phyloP scores from a whole-genome alignment of 2,329 filamentous ascomycete species.

The Albophoma yamanashiensis region DNA sequence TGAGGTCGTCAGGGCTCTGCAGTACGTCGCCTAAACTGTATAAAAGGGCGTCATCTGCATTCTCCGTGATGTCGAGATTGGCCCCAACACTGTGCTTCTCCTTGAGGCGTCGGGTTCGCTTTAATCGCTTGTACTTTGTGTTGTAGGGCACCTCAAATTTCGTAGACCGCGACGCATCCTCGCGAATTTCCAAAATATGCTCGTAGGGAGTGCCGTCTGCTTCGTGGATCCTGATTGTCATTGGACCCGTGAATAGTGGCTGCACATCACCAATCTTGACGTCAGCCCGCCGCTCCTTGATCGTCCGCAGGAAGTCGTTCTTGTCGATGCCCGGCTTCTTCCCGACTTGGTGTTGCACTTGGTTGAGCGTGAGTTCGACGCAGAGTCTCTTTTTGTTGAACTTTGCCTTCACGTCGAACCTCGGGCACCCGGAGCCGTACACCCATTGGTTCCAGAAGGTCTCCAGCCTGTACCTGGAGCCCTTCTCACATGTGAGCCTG shows the following conservation, averaged over 20 bases:
- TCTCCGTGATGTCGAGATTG: constrained; percentile 49
- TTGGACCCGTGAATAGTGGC: constrained; percentile 83
- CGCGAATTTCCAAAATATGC: constrained; percentile 92
- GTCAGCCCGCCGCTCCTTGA: constrained; percentile 65
- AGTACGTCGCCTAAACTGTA: constrained; percentile 91
- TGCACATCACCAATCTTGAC: constrained; percentile 61
- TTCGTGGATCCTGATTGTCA: constrained; percentile 97
- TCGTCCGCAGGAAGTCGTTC: constrained; percentile 69
- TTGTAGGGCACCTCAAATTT: constrained; percentile 97
- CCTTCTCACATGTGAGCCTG: constrained; percentile 74
- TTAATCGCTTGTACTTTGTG: constrained; percentile 96
- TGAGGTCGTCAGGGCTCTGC: constrained; percentile 68
- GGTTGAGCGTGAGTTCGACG: constrained; percentile 81
- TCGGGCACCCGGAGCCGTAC: constrained; percentile 75
- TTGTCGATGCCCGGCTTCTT: constrained; percentile 47
- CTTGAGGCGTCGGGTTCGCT: constrained; percentile 74
- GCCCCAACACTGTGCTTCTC: constrained; percentile 51
- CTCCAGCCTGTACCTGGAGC: constrained; percentile 77
- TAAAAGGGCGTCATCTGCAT: constrained; percentile 70
- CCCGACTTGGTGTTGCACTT: constrained; percentile 47
- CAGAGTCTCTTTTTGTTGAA: constrained; percentile 98
- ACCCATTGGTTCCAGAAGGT: constrained; percentile 94
- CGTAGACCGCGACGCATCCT: constrained; percentile 59
- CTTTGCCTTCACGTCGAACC: constrained; percentile 73
- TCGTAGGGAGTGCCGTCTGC: constrained; percentile 97